Conservation (phyloP, 1,284 basidiomycete genomes). For the Neolentinus lepideus region DNA sequence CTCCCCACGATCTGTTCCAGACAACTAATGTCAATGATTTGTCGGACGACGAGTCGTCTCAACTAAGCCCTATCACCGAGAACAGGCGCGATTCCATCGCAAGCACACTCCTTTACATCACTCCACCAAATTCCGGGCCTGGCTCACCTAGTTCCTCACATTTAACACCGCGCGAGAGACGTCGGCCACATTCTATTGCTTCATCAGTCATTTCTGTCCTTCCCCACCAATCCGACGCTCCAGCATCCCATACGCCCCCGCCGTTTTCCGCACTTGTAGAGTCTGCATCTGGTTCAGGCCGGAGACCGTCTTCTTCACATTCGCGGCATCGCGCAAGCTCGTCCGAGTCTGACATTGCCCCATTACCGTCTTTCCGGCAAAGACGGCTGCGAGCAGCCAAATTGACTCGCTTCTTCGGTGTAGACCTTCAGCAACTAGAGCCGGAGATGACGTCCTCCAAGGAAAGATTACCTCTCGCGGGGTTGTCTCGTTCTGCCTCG, state of each 20-base stretch:
- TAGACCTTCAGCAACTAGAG: slow-evolving; percentile 19
- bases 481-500: neutral
- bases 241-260: slow-evolving; percentile 3
- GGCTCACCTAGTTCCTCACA: neutral
- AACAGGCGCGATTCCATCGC: neutral
- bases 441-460: neutral
- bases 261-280: slow-evolving; percentile 1
- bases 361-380: slow-evolving; percentile 26
- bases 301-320: neutral
- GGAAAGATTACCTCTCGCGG: neutral
- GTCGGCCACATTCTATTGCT: neutral
- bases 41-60: slow-evolving; percentile 7
- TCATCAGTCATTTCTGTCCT: neutral
- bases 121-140: neutral
- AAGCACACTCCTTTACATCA: slow-evolving; percentile 4
- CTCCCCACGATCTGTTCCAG: slow-evolving; percentile 26
- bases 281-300: neutral
- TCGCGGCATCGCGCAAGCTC: neutral
- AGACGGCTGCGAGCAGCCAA: slow-evolving; percentile 45
- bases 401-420: slow-evolving; percentile 52
- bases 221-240: neutral
- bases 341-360: neutral
- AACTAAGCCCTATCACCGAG: neutral
- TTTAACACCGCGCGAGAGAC: neutral
- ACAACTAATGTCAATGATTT: slow-evolving; percentile 14